Base-by-base conservation (phyloP, 1,139 yeast genomes). In the Hansenula anomala region DNA sequence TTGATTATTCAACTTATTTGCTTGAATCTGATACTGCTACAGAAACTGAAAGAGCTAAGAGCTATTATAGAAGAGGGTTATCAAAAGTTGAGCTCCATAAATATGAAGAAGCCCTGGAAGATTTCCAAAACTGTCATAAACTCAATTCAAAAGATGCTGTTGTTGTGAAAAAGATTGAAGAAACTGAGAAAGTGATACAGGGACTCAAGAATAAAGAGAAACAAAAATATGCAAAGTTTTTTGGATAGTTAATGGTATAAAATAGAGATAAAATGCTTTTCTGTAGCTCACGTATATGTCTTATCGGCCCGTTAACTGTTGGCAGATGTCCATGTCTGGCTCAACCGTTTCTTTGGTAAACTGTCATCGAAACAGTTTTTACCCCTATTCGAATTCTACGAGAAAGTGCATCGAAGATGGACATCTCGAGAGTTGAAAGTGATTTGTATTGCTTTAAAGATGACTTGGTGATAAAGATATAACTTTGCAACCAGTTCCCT, bases 211-310 rank as follows among this genome's bases (percentile, higher is more conserved):
- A 65, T 30, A 66, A 65, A 15, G 80, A 80, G 42, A 75, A 67
- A 54, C 67, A 69, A 27, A 74, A 69, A 45, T 74, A 77, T 45
- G 67, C 85, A 14, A 80, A 75, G 52, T 81, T 81, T 52, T 81
- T 81, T 42, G 48, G 54, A 11, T 37, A 17, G 26, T 22, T n/a
- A n/a, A n/a, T n/a, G n/a, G n/a, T n/a, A n/a, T n/a, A n/a, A n/a
- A n/a, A n/a, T n/a, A n/a, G n/a, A n/a, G n/a, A n/a, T n/a, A n/a
- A n/a, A n/a, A n/a, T n/a, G n/a, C n/a, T n/a, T n/a, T n/a, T n/a
- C n/a, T n/a, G n/a, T n/a, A n/a, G n/a, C n/a, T n/a, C n/a, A n/a
- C n/a, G n/a, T 24, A 13, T 24, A 24, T 20, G 22, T 20, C 22
- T 20, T 20, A 20, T 20, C 22, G 8, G 22, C 22, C 22, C 22